Percentiles rank a stretch among this genome's conserved stretches.
These are phyloP conservation scores for Azolla pinnata DNA, from an alignment of 75 land plant species.

Conservation along the genomic window DNA sequence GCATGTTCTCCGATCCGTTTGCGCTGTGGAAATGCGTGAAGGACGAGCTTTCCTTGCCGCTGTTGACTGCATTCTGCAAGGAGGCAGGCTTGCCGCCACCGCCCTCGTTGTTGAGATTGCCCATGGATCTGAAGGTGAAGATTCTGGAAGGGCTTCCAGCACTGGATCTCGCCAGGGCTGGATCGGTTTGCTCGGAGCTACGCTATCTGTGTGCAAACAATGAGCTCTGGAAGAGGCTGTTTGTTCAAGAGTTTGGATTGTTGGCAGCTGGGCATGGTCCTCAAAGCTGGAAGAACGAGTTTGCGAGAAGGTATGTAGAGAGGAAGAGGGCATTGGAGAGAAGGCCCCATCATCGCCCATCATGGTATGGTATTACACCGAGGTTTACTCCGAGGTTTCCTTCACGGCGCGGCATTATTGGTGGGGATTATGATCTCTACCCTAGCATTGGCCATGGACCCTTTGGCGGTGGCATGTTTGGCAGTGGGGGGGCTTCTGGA, in stretches of 20 bases:
- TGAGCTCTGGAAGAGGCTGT: constrained; percentile 64
- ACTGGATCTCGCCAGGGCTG: constrained; percentile 41
- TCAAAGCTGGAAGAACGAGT: constrained; percentile 49
- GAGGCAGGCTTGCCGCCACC: constrained; percentile 47
- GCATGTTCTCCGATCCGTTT: constrained; percentile 19
- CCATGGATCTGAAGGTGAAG: constrained; percentile 62
- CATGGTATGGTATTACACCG: constrained; percentile 9
- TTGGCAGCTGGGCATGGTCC: not conserved
- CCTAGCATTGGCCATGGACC: constrained; percentile 15
- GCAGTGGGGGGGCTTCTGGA: not conserved
- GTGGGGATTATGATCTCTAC: constrained; percentile 22
- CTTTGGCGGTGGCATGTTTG: not conserved
- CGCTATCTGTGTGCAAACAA: constrained; percentile 45
- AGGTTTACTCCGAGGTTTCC: constrained; percentile 13
- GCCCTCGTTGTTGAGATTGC: constrained; percentile 45
- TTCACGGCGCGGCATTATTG: constrained; percentile 10
- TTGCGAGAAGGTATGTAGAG: constrained; percentile 25
- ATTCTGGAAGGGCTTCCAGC: constrained; percentile 58
- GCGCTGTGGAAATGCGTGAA: constrained; percentile 76
- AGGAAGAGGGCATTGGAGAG: constrained; percentile 19
- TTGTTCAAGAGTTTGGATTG: constrained; percentile 38
- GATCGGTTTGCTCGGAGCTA: constrained; percentile 52
- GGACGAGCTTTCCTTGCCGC: constrained; percentile 61
- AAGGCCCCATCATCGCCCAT: constrained; percentile 1
- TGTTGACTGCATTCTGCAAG: constrained; percentile 56